A percentile compares a stretch with the other conserved stretches of the same genome.
phyloP scores from a whole-genome alignment of 75 land plant species.

The Azolla pinnata region DNA sequence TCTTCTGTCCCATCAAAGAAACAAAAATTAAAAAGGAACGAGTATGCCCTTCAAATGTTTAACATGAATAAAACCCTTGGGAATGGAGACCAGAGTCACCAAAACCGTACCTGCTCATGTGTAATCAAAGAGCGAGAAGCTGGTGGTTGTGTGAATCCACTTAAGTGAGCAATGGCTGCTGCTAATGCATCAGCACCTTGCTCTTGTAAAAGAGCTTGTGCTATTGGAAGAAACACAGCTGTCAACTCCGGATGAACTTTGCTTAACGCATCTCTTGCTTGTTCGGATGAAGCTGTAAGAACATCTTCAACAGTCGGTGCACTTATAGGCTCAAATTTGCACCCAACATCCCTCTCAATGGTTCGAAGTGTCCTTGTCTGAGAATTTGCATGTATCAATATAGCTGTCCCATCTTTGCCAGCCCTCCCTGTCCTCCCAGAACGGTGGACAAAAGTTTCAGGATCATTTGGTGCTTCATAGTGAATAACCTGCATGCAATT shows the following conservation, averaged over 20 bases:
- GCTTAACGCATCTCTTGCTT: slow-evolving; percentile 57
- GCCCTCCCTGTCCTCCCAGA: slow-evolving; percentile 99
- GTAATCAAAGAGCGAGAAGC: slow-evolving; percentile 73
- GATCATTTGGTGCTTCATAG: slow-evolving; percentile 87
- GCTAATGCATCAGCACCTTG: slow-evolving; percentile 64
- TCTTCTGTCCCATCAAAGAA: too few relatives aligned
- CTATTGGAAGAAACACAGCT: slow-evolving; percentile 62
- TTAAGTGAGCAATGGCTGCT: slow-evolving; percentile 87
- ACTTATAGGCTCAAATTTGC: slow-evolving; percentile 60
- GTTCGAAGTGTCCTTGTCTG: slow-evolving; percentile 65
- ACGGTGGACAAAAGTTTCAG: slow-evolving; percentile 98
- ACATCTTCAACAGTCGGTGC: slow-evolving; percentile 68
- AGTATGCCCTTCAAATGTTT: not conserved
- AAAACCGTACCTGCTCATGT: slow-evolving; percentile 59
- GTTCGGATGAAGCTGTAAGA: slow-evolving; percentile 67
- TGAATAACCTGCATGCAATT: slow-evolving; percentile 67
- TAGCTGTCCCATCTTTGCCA: slow-evolving; percentile 80
- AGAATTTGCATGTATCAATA: slow-evolving; percentile 60
- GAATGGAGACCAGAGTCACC: not conserved
- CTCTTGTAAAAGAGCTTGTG: slow-evolving; percentile 52
- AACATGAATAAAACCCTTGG: not conserved
- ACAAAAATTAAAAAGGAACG: too few relatives aligned
- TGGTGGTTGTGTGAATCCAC: slow-evolving; percentile 90
- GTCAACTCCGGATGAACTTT: slow-evolving; percentile 78
- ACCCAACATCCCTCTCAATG: slow-evolving; percentile 87